A percentile compares a stretch with the other conserved stretches of the same genome.
phyloP scores from a whole-genome alignment of 108 stramenopile species.

The Cylindrotheca closterium region DNA sequence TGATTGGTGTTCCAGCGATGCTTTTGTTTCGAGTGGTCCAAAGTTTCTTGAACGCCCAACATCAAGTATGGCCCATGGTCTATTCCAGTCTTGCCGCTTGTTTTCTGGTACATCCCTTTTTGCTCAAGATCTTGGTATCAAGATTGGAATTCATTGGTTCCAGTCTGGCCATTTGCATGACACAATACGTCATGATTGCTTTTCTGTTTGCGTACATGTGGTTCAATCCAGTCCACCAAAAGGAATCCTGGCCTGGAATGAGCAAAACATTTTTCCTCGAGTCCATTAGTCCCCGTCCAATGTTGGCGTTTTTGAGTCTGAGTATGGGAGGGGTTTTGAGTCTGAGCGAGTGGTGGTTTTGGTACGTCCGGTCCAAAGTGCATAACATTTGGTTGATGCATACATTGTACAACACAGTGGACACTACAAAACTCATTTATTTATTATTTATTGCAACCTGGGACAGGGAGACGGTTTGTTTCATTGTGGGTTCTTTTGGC shows the following conservation, averaged over 20 bases:
- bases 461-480: constrained; percentile 35
- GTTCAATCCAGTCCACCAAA: constrained; percentile 17
- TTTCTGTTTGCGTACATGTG: constrained; percentile 24
- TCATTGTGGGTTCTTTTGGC: constrained; percentile 45
- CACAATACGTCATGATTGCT: constrained; percentile 35
- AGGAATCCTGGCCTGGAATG: constrained; percentile 37
- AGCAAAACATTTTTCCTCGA: constrained; percentile 1
- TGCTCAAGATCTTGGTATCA: constrained; percentile 30
- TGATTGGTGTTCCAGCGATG: constrained; percentile 40
- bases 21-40: constrained; percentile 45
- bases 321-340: constrained; percentile 50
- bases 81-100: constrained; percentile 22
- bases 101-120: constrained; percentile 38
- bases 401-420: no score
- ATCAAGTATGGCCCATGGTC: constrained; percentile 36
- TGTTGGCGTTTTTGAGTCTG: constrained; percentile 33
- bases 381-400: no score
- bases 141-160: constrained; percentile 38
- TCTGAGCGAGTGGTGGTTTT: constrained; percentile 62
- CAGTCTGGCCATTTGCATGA: constrained; percentile 33
- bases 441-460: no score
- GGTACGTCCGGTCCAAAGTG: no score
- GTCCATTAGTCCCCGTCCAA: constrained; percentile 18
- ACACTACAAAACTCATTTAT: no score
- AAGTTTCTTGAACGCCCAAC: constrained; percentile 38